Conservation (phyloP, 495 filamentous ascomycete species). For the Podospora tetraspora region DNA sequence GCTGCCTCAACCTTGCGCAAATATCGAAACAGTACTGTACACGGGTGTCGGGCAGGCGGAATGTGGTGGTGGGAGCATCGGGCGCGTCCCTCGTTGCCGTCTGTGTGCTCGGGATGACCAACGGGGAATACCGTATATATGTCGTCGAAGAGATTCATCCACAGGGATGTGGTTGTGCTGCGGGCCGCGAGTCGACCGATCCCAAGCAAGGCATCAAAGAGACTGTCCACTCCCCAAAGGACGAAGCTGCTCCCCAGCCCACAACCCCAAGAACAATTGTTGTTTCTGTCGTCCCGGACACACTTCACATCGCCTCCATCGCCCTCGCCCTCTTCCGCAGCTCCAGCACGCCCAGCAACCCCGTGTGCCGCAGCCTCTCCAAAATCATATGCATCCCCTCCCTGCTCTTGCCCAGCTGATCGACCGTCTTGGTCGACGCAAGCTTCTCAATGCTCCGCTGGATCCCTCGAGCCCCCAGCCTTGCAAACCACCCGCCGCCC, state of each 20-base stretch:
- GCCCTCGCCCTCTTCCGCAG: conserved; percentile 55
- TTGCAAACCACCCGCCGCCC: conserved; percentile 33
- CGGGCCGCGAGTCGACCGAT: neutral
- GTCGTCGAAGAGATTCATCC: neutral
- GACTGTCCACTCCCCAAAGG: neutral
- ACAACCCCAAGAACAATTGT: neutral
- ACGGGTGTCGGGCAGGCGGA: neutral
- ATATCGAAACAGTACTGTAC: conserved; percentile 8
- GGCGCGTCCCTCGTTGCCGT: neutral
- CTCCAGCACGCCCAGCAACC: conserved; percentile 82
- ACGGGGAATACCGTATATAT: neutral
- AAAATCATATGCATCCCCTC: conserved; percentile 95
- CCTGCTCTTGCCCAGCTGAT: conserved; percentile 79
- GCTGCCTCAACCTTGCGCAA: neutral
- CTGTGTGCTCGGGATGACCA: neutral
- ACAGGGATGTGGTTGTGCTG: neutral
- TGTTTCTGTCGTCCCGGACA: neutral
- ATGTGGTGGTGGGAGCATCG: neutral
- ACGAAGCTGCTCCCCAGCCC: neutral
- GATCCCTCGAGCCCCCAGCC: conserved; percentile 73
- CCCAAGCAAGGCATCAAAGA: neutral
- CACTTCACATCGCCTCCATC: conserved; percentile 21
- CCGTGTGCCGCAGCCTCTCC: conserved; percentile 68
- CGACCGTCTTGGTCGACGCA: conserved; percentile 73
- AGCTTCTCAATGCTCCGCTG: conserved; percentile 88